Evolutionary conservation across 2,329 filamentous ascomycete genomes (phyloP).

Genomic region (Septoria linicola): DNA sequence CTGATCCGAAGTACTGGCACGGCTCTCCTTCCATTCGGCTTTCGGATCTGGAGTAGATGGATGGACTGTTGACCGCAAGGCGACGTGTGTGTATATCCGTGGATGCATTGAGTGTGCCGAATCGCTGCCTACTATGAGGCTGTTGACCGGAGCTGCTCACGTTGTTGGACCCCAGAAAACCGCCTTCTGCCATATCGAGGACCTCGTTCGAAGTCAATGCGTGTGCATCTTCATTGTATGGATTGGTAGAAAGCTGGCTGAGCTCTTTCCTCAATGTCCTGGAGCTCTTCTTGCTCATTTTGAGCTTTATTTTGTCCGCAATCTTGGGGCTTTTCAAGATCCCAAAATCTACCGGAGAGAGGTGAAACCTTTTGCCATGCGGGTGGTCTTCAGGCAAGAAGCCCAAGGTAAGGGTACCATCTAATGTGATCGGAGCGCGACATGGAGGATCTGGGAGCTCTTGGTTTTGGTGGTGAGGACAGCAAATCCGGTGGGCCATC

Average conservation of each 20-base stretch:
- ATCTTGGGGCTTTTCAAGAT: slow-evolving; percentile 19
- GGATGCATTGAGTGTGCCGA: slow-evolving; percentile 5
- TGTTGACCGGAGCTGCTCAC: background rate
- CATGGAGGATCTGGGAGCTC: slow-evolving; percentile 5
- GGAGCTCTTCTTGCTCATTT: slow-evolving; percentile 22
- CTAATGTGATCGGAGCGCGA: slow-evolving; percentile 5
- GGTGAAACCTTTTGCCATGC: slow-evolving; percentile 12
- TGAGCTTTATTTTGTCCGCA: slow-evolving; percentile 19
- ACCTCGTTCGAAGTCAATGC: slow-evolving; percentile 12
- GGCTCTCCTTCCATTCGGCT: slow-evolving; percentile 11
- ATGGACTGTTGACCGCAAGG: slow-evolving; percentile 7
- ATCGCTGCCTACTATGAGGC: background rate
- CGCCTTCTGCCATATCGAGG: slow-evolving; percentile 4
- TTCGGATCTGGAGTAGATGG: slow-evolving; percentile 14
- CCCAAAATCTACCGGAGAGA: slow-evolving; percentile 16
- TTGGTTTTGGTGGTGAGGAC: slow-evolving; percentile 10
- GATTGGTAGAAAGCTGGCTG: slow-evolving; percentile 9
- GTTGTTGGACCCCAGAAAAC: background rate
- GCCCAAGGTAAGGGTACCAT: slow-evolving; percentile 6
- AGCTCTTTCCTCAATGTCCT: slow-evolving; percentile 16
- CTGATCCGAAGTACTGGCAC: background rate
- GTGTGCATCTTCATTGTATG: slow-evolving; percentile 14
- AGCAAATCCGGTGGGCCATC: slow-evolving; percentile 18
- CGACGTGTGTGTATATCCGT: background rate
- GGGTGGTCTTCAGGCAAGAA: slow-evolving; percentile 17